Base-by-base conservation (phyloP, 306 rosid species). In the Cucumis sativus region DNA sequence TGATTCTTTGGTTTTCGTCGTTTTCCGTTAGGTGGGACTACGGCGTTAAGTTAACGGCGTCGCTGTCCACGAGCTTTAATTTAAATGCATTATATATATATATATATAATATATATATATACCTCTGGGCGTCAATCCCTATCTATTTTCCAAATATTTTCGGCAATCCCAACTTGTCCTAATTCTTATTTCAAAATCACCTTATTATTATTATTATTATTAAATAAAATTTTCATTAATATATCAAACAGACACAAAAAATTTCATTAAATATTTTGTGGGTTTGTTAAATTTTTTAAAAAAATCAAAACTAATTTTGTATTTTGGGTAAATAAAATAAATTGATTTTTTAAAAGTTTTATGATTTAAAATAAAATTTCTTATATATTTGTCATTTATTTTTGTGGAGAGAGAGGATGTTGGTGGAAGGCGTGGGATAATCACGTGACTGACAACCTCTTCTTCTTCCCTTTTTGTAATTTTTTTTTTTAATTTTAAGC, bases 371-470 rank as follows among this genome's bases (percentile, higher is more conserved):
- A 3, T 43, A 33, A 33, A 23, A 40, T 39, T 40, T 8, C 8
- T 40, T 3, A 33, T 33, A 3, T 39, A 39, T 39, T 39, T 39
- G 41, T 39, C 3, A 28, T 39, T 39, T 33, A 4, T 39, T 39
- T 39, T 47, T 47, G 30, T 8, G 73, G n/a, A n/a, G 16, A 17
- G 51, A 66, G 54, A 41, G 74, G 54, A 41, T 64, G 71, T 35
- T 64, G 71, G 71, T 64, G 74, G 33, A 8, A 67, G 54, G 21
- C 30, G 73, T 40, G 54, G 52, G 73, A 40, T 40, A 20, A 20
- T 67, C 74, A 67, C 74, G 74, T 67, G 74, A 67, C 74, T 67
- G 74, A n/a, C 74, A 67, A 18, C 74, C 18, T 8, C 49, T 67
- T 67, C 10, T 0, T 30, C 4, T 67, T 67, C n/a, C 51, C 73